A percentile compares a stretch with the other conserved stretches of the same genome.
Evolutionary conservation across 2,329 filamentous ascomycete species (phyloP).

Genomic region (Ilyonectria destructans): DNA sequence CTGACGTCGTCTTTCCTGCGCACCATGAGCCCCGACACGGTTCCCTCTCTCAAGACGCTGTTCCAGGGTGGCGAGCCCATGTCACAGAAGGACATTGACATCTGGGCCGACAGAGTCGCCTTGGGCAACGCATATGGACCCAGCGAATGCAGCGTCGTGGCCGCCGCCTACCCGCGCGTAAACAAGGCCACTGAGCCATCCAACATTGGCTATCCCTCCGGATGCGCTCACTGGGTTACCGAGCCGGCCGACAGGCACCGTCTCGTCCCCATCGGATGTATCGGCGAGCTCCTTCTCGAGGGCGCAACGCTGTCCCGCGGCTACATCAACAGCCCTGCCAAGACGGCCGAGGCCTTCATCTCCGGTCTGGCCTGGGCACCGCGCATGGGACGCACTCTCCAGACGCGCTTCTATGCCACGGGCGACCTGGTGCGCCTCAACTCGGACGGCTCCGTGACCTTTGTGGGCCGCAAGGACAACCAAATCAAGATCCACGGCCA

Average conservation of each 20-base stretch:
- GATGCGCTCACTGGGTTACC: slow-evolving; percentile 18
- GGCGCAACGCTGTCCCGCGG: slow-evolving; percentile 21
- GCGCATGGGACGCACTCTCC: background rate
- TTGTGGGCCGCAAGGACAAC: background rate
- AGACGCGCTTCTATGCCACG: background rate
- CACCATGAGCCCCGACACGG: slow-evolving; percentile 15
- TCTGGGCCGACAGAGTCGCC: slow-evolving; percentile 9
- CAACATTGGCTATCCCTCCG: slow-evolving; percentile 19
- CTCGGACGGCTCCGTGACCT: background rate
- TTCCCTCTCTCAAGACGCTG: slow-evolving; percentile 26
- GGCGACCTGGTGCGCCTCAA: slow-evolving; percentile 1
- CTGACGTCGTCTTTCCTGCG: slow-evolving; percentile 21
- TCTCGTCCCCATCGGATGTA: slow-evolving; percentile 15
- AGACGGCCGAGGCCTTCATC: slow-evolving; percentile 17
- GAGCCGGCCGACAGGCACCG: slow-evolving; percentile 17
- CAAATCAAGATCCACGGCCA: background rate
- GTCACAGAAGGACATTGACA: slow-evolving; percentile 15
- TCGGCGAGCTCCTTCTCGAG: slow-evolving; percentile 17
- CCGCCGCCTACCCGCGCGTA: slow-evolving; percentile 6
- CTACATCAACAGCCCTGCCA: slow-evolving; percentile 15
- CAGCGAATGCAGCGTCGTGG: slow-evolving; percentile 26
- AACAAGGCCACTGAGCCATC: slow-evolving; percentile 2
- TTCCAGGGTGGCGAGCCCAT: slow-evolving; percentile 25
- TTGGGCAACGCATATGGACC: slow-evolving; percentile 24
- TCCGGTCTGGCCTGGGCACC: background rate